Evolutionary conservation across 768 basidiomycete genomes (phyloP).

Genomic region (Amyloporia xantha): DNA sequence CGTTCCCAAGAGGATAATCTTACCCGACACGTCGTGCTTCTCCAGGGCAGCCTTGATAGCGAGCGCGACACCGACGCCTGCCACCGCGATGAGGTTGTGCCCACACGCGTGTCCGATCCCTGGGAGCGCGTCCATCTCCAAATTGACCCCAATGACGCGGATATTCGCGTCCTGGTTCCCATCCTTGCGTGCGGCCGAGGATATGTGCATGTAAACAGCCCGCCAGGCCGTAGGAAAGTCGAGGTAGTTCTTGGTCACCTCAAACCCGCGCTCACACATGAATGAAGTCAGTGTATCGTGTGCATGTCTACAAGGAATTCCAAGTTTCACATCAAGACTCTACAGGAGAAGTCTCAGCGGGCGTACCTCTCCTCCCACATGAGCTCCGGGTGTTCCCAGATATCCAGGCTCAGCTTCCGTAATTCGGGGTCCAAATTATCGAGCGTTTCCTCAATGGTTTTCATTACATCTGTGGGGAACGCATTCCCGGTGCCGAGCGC

Average conservation of each 20-base stretch:
- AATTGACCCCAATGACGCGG: conserved; percentile 68
- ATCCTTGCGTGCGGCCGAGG: neutral
- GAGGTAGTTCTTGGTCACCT: conserved; percentile 64
- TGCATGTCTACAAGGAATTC: conserved; percentile 53
- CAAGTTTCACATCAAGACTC: too few relatives aligned
- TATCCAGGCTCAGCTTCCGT: conserved; percentile 58
- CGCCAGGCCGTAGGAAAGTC: conserved; percentile 73
- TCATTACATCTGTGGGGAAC: neutral
- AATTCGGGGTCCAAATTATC: conserved; percentile 46
- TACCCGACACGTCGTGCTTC: conserved; percentile 56
- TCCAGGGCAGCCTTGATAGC: conserved; percentile 65
- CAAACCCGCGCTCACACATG: conserved; percentile 62
- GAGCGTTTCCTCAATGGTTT: conserved; percentile 47
- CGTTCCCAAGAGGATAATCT: conserved; percentile 69
- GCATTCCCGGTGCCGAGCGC: too few relatives aligned
- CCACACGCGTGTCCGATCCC: conserved; percentile 63
- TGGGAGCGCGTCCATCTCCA: conserved; percentile 64
- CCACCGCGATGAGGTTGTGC: conserved; percentile 77
- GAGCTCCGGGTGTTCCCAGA: conserved; percentile 21
- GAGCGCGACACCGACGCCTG: conserved; percentile 68
- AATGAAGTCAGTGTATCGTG: conserved; percentile 63
- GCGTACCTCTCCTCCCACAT: neutral
- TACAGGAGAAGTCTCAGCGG: too few relatives aligned
- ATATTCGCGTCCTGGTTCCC: neutral
- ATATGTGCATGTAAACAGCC: conserved; percentile 51